A percentile compares a stretch with the other conserved stretches of the same genome.
Evolutionary conservation across 148 eudicot species (phyloP).

Genomic region (Arbutus unedo): DNA sequence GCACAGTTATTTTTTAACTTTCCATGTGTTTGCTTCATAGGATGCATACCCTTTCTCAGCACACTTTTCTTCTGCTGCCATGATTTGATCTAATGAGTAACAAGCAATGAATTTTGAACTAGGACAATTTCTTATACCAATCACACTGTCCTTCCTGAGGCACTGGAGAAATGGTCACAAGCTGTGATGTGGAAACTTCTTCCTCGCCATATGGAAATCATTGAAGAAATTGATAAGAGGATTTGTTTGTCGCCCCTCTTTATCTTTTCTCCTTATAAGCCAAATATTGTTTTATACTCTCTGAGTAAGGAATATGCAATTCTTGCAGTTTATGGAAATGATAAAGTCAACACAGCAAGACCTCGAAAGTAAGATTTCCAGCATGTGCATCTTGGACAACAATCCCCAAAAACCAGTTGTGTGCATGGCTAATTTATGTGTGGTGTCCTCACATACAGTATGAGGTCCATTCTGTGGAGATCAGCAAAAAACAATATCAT

Average conservation of each 20-base stretch:
- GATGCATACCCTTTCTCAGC: background rate
- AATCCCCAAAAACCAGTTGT: constrained; percentile 90
- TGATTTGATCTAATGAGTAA: constrained; percentile 9
- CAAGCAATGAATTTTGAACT: constrained; percentile 24
- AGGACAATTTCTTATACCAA: constrained; percentile 98
- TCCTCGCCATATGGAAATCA: constrained; percentile 98
- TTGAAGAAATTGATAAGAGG: constrained; percentile 89
- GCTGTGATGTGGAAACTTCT: constrained; percentile 97
- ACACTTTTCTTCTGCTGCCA: constrained; percentile 5
- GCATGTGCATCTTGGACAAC: constrained; percentile 74
- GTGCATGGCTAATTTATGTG: constrained; percentile 96
- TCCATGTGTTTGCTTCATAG: background rate
- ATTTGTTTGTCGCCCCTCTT: constrained; percentile 27
- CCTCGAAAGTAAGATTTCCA: constrained; percentile 65
- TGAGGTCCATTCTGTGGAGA: constrained; percentile 24
- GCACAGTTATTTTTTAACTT: constrained; percentile 24
- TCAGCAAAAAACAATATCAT: background rate
- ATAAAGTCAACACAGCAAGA: constrained; percentile 61
- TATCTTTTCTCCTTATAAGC: background rate
- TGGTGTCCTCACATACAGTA: constrained; percentile 94
- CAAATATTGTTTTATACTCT: background rate
- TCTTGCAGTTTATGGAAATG: constrained; percentile 71
- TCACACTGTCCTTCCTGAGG: constrained; percentile 99
- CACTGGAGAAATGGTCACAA: constrained; percentile 97
- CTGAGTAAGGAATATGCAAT: background rate